Evolutionary conservation across 1,284 basidiomycete genomes (phyloP), one percentile per base, ranked within the genome.

Genomic region (Ustilago sp.): DNA sequence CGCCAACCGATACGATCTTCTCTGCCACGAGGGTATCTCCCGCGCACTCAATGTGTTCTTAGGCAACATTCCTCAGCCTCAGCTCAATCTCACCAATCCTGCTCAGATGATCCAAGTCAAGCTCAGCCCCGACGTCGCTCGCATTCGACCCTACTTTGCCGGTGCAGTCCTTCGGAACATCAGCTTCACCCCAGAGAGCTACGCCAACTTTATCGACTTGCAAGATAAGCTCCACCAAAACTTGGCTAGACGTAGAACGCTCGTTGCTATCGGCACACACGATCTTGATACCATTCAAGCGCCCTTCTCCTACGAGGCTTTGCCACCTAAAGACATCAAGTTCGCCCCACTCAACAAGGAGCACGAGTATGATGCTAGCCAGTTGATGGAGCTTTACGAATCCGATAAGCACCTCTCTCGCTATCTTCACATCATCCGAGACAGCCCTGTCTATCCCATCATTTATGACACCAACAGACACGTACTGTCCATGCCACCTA

Each of bases 151-250:
- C 0, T 92, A 91, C 88, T 95, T 98, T 84, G 94, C 94, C 6
- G 92, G 92, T 66, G 95, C 95, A 15, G 89, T 99, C 60, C 90
- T 99, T 58, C 92, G 97, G 70, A 93, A 95, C 83, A 88, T 98
- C 85, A 91, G 80, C 65, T 95, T 99, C 88, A 95, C 93, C 28
- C 91, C 91, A 45, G 89, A 91, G 66, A 94, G 93, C 59, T 99
- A 99, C 86, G 93, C 93, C 45, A 95, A 93, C 73, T 99, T 99
- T 90, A 98, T 99, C 84, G 97, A 98, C 85, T 88, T 86, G 43
- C 97, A 99, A 87, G 97, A 99, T 87, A 99, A 99, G 88, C 89
- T 99, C 51, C 97, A 99, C 86, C 93, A 95, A 84, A 99, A 99
- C 87, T 90, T 99, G 52, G 96, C 94, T 81, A 89, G 97, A 61